phyloP scores from a whole-genome alignment of 352 stramenopile genomes.

The Phytophthora boehmeriae region DNA sequence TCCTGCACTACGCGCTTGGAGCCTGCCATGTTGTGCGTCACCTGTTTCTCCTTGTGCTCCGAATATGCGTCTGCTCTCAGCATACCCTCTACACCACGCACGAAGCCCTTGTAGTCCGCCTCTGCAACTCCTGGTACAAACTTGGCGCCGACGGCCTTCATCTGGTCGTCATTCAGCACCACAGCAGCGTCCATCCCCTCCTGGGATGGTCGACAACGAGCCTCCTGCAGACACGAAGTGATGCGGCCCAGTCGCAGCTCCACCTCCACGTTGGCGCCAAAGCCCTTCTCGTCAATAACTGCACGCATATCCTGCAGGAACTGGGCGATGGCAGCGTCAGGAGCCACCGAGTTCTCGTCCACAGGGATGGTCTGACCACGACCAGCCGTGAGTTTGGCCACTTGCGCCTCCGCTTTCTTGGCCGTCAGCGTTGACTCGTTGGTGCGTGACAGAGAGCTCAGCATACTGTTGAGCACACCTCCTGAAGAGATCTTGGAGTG shows the following conservation, averaged over 20 bases:
- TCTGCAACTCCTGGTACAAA: constrained; percentile 80
- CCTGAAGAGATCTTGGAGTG: constrained; percentile 51
- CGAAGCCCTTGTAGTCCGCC: constrained; percentile 71
- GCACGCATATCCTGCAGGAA: constrained; percentile 84
- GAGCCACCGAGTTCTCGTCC: constrained; percentile 65
- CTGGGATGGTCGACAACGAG: constrained; percentile 73
- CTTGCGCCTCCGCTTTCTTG: constrained; percentile 74
- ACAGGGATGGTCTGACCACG: constrained; percentile 75
- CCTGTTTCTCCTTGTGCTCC: constrained; percentile 81
- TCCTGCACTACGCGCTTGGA: constrained; percentile 83
- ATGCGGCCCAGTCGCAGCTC: constrained; percentile 86
- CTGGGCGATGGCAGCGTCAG: constrained; percentile 78
- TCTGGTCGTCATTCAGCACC: constrained; percentile 72
- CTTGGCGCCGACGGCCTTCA: constrained; percentile 80
- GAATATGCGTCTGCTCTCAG: constrained; percentile 72
- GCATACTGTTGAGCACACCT: constrained; percentile 64
- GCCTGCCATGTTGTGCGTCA: constrained; percentile 79
- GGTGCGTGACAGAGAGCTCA: constrained; percentile 75
- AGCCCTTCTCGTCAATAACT: constrained; percentile 78
- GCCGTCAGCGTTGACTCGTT: constrained; percentile 80
- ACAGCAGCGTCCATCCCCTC: constrained; percentile 78
- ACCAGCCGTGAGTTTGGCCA: constrained; percentile 73
- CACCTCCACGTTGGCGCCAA: constrained; percentile 80
- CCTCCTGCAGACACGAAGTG: constrained; percentile 75
- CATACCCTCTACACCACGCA: constrained; percentile 68